Percentiles rank a stretch among this genome's conserved stretches.
These are phyloP conservation scores for Hymenoscyphus scutula DNA, from an alignment of 2,329 filamentous ascomycete species.

Conservation along the genomic window DNA sequence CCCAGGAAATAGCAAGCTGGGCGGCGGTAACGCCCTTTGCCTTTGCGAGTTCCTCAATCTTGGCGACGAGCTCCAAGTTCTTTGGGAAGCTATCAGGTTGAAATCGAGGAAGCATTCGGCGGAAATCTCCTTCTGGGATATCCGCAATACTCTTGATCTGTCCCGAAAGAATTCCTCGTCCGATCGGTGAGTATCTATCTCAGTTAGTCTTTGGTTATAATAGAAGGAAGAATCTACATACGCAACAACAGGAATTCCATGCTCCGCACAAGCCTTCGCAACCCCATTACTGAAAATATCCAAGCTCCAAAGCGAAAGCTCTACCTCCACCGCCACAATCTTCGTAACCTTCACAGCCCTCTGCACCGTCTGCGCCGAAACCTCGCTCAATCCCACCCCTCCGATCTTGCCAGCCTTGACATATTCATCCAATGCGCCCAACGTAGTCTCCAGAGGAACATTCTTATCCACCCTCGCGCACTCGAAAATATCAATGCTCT, in stretches of 20 bases:
- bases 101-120: constrained; percentile 62
- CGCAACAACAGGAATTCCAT: constrained; percentile 67
- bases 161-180: constrained; percentile 57
- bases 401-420: constrained; percentile 45
- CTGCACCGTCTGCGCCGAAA: constrained; percentile 42
- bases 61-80: constrained; percentile 60
- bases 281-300: constrained; percentile 41
- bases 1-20: constrained; percentile 65
- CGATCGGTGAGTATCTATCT: constrained; percentile 63
- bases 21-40: constrained; percentile 58
- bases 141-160: constrained; percentile 51
- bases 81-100: constrained; percentile 59
- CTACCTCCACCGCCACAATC: constrained; percentile 48
- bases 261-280: constrained; percentile 53
- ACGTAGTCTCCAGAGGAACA: constrained; percentile 41
- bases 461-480: constrained; percentile 46
- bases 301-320: constrained; percentile 42
- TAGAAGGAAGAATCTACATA: constrained; percentile 20
- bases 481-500: constrained; percentile 55
- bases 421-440: constrained; percentile 37
- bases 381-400: constrained; percentile 45
- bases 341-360: constrained; percentile 40
- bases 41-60: constrained; percentile 56
- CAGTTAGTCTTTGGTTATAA: constrained; percentile 14
- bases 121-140: constrained; percentile 52